These are phyloP conservation scores for Cercospora sp. DNA, from an alignment of 2,329 filamentous ascomycete species.

Conservation along the genomic window DNA sequence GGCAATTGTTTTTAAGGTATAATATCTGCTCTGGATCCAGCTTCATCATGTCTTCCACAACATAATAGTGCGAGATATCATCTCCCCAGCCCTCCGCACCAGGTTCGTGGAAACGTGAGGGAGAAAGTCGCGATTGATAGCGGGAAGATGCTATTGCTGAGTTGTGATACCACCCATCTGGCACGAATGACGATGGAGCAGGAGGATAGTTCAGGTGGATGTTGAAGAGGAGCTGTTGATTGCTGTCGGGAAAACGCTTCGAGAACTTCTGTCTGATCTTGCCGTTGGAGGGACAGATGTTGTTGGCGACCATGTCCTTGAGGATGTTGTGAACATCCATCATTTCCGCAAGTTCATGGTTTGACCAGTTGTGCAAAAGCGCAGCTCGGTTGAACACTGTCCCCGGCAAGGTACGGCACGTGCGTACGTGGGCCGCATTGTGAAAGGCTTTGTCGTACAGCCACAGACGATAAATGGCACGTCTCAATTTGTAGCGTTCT, in stretches of 20 bases:
- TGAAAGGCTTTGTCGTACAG: slow-evolving; percentile 61
- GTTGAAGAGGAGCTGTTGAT: slow-evolving; percentile 54
- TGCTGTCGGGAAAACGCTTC: slow-evolving; percentile 54
- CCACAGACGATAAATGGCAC: slow-evolving; percentile 62
- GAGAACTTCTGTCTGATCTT: slow-evolving; percentile 60
- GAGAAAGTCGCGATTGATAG: slow-evolving; percentile 50
- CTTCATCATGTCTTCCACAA: slow-evolving; percentile 65
- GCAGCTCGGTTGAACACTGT: slow-evolving; percentile 54
- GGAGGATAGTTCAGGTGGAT: slow-evolving; percentile 40
- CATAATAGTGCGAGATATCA: slow-evolving; percentile 63
- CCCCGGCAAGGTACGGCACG: slow-evolving; percentile 49
- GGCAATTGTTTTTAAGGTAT: slow-evolving; percentile 57
- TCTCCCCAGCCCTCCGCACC: slow-evolving; percentile 65
- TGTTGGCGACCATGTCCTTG: slow-evolving; percentile 56
- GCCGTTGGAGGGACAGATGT: slow-evolving; percentile 63
- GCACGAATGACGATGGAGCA: slow-evolving; percentile 31
- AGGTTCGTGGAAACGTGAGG: slow-evolving; percentile 52
- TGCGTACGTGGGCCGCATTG: slow-evolving; percentile 52
- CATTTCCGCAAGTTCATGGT: slow-evolving; percentile 58
- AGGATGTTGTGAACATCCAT: slow-evolving; percentile 59
- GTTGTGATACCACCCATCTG: slow-evolving; percentile 43
- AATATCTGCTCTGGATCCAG: slow-evolving; percentile 61
- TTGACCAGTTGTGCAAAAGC: slow-evolving; percentile 61
- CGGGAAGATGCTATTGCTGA: slow-evolving; percentile 39
- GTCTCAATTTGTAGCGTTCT: slow-evolving; percentile 55